A percentile compares a stretch with the other conserved stretches of the same genome.
Conservation (phyloP, 2,329 filamentous ascomycete genomes). For the Lecanicillium sp. region DNA sequence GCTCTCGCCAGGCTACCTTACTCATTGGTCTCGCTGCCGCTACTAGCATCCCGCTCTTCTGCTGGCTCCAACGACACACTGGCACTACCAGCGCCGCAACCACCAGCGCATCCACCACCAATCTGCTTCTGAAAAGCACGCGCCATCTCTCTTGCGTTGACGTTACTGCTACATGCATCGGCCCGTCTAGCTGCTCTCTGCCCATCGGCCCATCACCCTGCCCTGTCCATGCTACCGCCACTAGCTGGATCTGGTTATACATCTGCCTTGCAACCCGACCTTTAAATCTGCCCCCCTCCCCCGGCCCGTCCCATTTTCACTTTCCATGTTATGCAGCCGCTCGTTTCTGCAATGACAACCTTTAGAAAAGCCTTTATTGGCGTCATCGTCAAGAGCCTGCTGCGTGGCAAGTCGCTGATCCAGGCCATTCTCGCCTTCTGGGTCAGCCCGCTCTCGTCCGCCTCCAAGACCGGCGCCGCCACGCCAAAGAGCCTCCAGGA, state of each 20-base stretch:
- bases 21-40: too few species aligned
- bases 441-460: constrained; percentile 30
- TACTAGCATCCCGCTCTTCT: too few species aligned
- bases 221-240: background rate
- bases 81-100: too few species aligned
- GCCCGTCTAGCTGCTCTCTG: constrained; percentile 10
- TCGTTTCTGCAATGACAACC: constrained; percentile 50
- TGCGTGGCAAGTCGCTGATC: constrained; percentile 51
- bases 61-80: too few species aligned
- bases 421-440: constrained; percentile 50
- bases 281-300: constrained; percentile 12
- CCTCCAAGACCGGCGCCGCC: constrained; percentile 20
- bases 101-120: background rate
- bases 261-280: background rate
- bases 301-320: constrained; percentile 6
- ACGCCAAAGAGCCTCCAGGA: constrained; percentile 30
- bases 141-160: constrained; percentile 7
- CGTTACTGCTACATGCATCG: constrained; percentile 11
- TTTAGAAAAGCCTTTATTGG: constrained; percentile 47
- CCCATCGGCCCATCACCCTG: constrained; percentile 9
- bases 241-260: constrained; percentile 8
- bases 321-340: constrained; percentile 36
- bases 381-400: constrained; percentile 48
- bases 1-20: too few species aligned
- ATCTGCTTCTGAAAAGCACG: background rate